Conservation (phyloP, 2,329 filamentous ascomycete genomes). For the Neodidymelliopsis sp. region DNA sequence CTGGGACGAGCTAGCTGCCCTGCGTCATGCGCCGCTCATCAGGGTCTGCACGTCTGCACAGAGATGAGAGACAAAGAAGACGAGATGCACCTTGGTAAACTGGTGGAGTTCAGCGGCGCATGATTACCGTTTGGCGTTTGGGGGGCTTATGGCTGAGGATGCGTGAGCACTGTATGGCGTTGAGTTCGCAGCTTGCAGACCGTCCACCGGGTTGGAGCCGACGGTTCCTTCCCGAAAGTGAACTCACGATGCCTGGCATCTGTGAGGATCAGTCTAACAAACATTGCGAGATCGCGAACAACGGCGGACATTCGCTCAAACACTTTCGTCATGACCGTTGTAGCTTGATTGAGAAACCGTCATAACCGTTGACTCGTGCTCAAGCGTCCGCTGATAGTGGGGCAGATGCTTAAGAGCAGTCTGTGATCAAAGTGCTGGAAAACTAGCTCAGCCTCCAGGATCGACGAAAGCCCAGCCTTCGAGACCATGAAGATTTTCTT, state of each 20-base stretch:
- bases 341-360: neutral
- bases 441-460: neutral
- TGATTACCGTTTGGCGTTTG: conserved; percentile 15
- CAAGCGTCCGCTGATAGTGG: conserved; percentile 1
- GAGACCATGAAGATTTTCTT: neutral
- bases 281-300: neutral
- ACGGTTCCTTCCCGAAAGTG: neutral
- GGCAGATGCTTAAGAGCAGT: neutral
- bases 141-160: conserved; percentile 24
- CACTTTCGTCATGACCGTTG: neutral
- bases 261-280: neutral
- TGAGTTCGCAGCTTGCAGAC: conserved; percentile 9
- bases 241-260: neutral
- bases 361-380: neutral
- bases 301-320: neutral
- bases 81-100: conserved; percentile 8
- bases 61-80: conserved; percentile 8
- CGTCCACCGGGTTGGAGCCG: conserved; percentile 5
- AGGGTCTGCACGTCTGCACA: conserved; percentile 4
- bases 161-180: conserved; percentile 21
- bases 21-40: conserved; percentile 18
- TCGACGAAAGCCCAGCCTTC: neutral
- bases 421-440: neutral
- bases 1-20: conserved; percentile 22
- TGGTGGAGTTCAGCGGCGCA: conserved; percentile 5